Evolutionary conservation across 257 asterid genomes (phyloP).

Genomic region (Fraxinus pennsylvanica): DNA sequence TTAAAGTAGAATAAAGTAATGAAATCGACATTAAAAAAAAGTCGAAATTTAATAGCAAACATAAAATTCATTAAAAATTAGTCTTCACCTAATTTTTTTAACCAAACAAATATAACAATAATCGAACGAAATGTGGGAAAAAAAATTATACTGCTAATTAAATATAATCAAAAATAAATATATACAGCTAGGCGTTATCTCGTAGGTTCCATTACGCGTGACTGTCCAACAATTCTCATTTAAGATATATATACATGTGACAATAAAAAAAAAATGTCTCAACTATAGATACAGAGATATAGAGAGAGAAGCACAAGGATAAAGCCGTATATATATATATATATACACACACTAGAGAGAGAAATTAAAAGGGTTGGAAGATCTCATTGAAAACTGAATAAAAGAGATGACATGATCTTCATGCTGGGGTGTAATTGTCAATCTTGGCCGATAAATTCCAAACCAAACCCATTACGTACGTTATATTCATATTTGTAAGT

Average conservation of each 20-base stretch:
- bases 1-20: too few species aligned
- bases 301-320: not conserved
- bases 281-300: not conserved
- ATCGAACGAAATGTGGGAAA: not conserved
- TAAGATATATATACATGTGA: not conserved
- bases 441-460: conserved; percentile 1
- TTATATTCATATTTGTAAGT: conserved; percentile 38
- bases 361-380: not conserved
- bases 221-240: not conserved
- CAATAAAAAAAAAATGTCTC: not conserved
- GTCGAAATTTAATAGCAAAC: too few species aligned
- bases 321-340: not conserved
- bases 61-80: not conserved
- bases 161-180: not conserved
- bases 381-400: not conserved
- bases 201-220: conserved; percentile 10
- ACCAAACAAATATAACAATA: not conserved
- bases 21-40: too few species aligned
- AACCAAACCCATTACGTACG: not conserved
- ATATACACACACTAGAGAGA: not conserved
- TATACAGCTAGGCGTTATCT: not conserved
- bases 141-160: not conserved
- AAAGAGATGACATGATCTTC: conserved; percentile 3
- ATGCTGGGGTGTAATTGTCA: not conserved
- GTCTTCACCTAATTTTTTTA: not conserved